These are phyloP conservation scores for Clonostachys solani DNA, from an alignment of 2,329 filamentous ascomycete genomes.

Conservation along the genomic window DNA sequence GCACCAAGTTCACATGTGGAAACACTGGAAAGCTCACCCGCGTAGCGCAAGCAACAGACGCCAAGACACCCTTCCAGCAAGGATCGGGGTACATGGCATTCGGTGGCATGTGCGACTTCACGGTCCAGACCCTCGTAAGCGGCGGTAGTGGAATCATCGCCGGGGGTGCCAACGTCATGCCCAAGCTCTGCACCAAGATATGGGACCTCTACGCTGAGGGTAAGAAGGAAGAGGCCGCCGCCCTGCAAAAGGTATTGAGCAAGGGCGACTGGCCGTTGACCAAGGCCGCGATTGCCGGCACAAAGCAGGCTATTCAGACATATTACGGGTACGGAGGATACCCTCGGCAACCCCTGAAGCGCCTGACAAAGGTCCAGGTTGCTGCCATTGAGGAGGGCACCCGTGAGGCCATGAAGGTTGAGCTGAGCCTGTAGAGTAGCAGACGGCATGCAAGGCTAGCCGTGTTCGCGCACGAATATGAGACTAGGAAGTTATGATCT, in stretches of 20 bases:
- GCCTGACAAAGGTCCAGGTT: constrained; percentile 53
- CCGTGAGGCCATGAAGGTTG: constrained; percentile 61
- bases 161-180: constrained; percentile 80
- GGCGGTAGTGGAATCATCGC: constrained; percentile 83
- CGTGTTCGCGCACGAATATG: no score
- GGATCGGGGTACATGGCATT: constrained; percentile 77
- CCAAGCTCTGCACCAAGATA: constrained; percentile 74
- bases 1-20: constrained; percentile 89
- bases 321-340: constrained; percentile 80
- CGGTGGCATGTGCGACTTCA: constrained; percentile 85
- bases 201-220: constrained; percentile 74
- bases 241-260: constrained; percentile 72
- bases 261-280: constrained; percentile 81
- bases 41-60: constrained; percentile 68
- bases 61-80: constrained; percentile 57
- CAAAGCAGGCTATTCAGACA: constrained; percentile 75
- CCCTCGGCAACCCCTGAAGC: constrained; percentile 68
- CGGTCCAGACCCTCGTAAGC: constrained; percentile 72
- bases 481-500: no score
- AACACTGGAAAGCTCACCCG: constrained; percentile 87
- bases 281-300: constrained; percentile 79
- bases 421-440: constrained; percentile 40
- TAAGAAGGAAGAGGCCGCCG: constrained; percentile 69
- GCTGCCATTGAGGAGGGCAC: constrained; percentile 50
- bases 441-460: no score